Conservation (phyloP, 2,329 filamentous ascomycete genomes). For the Coniochaeta hoffmannii region DNA sequence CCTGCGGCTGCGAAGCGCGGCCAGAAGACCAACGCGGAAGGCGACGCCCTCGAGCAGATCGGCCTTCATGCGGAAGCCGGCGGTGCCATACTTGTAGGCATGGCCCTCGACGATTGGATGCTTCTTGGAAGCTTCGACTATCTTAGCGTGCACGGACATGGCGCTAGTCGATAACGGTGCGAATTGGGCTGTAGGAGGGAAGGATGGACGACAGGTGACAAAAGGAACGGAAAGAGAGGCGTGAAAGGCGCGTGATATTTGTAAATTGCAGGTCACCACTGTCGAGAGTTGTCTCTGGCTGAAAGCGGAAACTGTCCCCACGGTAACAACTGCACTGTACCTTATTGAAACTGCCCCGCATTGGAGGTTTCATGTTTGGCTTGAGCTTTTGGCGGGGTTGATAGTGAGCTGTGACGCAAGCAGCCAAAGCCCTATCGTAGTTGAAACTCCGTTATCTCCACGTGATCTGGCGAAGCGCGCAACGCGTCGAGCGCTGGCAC, state of each 20-base stretch:
- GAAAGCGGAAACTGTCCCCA: background rate
- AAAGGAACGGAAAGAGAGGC: background rate
- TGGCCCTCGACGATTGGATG: conserved; percentile 51
- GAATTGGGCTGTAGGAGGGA: background rate
- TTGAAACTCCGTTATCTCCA: background rate
- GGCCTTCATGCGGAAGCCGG: conserved; percentile 62
- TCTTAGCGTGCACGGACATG: conserved; percentile 42
- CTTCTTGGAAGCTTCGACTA: conserved; percentile 54
- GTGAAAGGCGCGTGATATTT: conserved; percentile 1
- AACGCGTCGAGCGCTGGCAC: background rate
- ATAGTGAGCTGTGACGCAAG: background rate
- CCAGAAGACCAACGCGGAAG: conserved; percentile 85
- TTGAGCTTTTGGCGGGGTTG: background rate
- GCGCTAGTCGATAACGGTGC: background rate
- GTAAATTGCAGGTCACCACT: background rate
- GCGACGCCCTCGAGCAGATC: conserved; percentile 86
- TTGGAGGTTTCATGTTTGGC: background rate
- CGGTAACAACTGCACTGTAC: background rate
- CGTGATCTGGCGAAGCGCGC: background rate
- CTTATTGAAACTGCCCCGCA: background rate
- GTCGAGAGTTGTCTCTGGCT: background rate
- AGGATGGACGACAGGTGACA: background rate
- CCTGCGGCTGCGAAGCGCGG: conserved; percentile 82
- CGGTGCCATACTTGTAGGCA: conserved; percentile 58
- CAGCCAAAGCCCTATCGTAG: background rate